Evolutionary conservation across 345 rosid genomes (phyloP), one percentile per base, ranked within the genome.

Genomic region (Tarenaya hassleriana): DNA sequence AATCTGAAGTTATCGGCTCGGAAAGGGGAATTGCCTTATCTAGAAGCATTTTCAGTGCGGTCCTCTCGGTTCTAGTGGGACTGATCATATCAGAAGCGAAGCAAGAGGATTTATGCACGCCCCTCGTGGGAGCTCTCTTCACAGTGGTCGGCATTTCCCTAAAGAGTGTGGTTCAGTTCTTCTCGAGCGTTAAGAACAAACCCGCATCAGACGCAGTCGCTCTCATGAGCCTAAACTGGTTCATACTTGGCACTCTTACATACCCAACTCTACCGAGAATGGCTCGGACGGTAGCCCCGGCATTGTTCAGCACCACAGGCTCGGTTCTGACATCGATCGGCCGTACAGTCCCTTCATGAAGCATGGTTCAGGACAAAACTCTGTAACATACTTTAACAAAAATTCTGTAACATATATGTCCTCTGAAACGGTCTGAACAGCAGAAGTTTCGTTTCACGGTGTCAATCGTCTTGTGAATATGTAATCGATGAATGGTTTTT

Each of bases 161-260:
- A 60, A 76, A 19, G 62, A 88, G 86, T 34, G 88, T 83, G 42
- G 64, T 84, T 58, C 73, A 74, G 54, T 71, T 82, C 58, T 80
- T 84, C 81, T 82, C 80, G 16, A 79, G 74, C 3, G 63, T 77
- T 59, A 74, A 57, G 58, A 74, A 79, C 73, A 82, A 68, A 55
- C 88, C 84, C 19, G 86, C 88, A 49, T 77, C 80, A 20, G 88
- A 91, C 58, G 95, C 88, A 2, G 74, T 82, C 37, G 88, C 94
- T 34, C 71, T 91, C 32, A 55, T 91, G 67, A 91, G 88, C 71
- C 69, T 91, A 47, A 87, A 87, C 50, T 84, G 92, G 81, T 91
- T 91, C 66, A 60, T 87, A 7, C 79, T 91, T 0, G 96, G 96
- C 38, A 68, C 80, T 0, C 90, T 91, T 9, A 73, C 84, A 19